Base-by-base conservation (phyloP, 208 protist genomes). In the Trypanosomatidae sp. region DNA sequence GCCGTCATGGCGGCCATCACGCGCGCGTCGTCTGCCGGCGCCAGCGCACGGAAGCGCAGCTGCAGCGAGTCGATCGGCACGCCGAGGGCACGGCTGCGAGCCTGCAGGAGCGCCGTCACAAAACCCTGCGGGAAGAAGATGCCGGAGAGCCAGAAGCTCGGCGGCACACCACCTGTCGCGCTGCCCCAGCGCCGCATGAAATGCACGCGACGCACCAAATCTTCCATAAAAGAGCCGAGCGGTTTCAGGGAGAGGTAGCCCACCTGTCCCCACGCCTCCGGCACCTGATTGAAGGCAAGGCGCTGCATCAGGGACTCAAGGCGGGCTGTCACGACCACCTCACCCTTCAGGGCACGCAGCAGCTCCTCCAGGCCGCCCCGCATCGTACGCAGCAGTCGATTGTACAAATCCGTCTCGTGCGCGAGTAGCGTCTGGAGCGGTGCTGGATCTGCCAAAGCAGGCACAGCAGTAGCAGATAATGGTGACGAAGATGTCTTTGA, bases 101-200 rank as follows among this genome's bases (percentile, higher is more conserved):
- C 82, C 83, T 98, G 95, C 68, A 98, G 77, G 19, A 98, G 80
- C 62, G 86, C 92, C 10, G 93, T 98, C 19, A 98, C 83, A 71
- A 98, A 98, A 12, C 93, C 95, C 66, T 98, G 98, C 10, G 98
- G 98, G 79, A 99, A 99, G 89, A 99, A 99, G 74, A 99, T 97
- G 5, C 98, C 98, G 1, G 97, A 96, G 36, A 99, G 90, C 97
- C 97, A 99, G 85, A 97, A 99, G 62, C 85, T 90, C 30, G 78
- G 71, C 33, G 96, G 98, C 12, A 87, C 79, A 0, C 96, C 98
- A 28, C n/a, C n/a, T n/a, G n/a, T n/a, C n/a, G 92, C 62, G 62
- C 91, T 79, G 69, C 93, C 82, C 98, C 98, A 99, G 28, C 76
- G 72, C 4, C 86, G 62, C 44, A 99, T 85, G 70, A 99, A 99